Evolutionary conservation across 179 eudicot genomes (phyloP).

Genomic region (Heliamphora pulchella): DNA sequence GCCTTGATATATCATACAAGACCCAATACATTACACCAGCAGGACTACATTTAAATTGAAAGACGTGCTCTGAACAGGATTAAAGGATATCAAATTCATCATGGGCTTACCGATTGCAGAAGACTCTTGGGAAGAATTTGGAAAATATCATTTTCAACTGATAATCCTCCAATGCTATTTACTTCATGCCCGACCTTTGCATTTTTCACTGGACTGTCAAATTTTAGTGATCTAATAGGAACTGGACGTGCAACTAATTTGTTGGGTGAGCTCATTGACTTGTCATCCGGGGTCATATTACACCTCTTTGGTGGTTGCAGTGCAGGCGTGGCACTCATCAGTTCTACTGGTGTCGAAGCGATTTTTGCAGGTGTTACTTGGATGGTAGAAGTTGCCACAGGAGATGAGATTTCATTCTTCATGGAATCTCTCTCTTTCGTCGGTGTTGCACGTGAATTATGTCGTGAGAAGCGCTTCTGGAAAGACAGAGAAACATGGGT

Average conservation of each 20-base stretch:
- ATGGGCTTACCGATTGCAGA: conserved; percentile 54
- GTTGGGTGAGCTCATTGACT: conserved; percentile 24
- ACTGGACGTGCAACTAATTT: conserved; percentile 50
- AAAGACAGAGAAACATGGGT: conserved; percentile 52
- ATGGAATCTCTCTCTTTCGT: conserved; percentile 23
- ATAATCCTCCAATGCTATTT: conserved; percentile 16
- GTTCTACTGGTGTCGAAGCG: conserved; percentile 42
- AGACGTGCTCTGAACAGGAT: background rate
- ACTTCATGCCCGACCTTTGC: conserved; percentile 27
- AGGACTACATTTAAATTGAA: background rate
- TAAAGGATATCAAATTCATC: background rate
- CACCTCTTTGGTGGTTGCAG: conserved; percentile 42
- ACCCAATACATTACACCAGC: background rate
- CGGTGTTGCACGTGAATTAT: conserved; percentile 28
- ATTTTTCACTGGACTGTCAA: conserved; percentile 43
- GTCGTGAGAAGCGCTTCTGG: conserved; percentile 42
- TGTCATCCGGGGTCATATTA: conserved; percentile 47
- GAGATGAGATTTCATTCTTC: conserved; percentile 11
- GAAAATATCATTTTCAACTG: conserved; percentile 33
- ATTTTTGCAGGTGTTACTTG: conserved; percentile 43
- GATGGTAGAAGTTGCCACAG: conserved; percentile 1
- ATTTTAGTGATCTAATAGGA: conserved; percentile 50
- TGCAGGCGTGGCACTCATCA: conserved; percentile 59
- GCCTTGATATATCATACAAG: background rate
- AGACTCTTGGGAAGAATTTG: conserved; percentile 56